Conservation (phyloP, 768 basidiomycete genomes). For the Kockovaella imperatae region DNA sequence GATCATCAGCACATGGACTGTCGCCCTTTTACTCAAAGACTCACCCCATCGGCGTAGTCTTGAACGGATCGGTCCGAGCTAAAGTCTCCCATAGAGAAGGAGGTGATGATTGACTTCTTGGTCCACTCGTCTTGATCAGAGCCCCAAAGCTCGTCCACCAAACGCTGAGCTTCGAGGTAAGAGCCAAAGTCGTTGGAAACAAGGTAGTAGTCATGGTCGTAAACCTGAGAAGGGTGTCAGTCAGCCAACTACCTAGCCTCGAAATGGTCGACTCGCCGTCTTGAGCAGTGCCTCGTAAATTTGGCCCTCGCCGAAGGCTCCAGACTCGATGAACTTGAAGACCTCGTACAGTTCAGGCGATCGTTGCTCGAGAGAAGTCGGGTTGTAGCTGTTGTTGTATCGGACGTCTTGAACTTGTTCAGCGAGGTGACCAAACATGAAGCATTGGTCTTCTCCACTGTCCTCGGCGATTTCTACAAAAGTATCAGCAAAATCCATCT, state of each 20-base stretch:
- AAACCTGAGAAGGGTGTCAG: conserved; percentile 7
- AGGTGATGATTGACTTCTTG: conserved; percentile 54
- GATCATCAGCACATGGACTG: conserved; percentile 2
- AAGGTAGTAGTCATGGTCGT: conserved; percentile 38
- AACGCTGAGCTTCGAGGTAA: conserved; percentile 70
- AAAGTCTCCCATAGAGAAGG: conserved; percentile 83
- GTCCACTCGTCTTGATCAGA: conserved; percentile 74
- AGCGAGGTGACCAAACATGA: conserved; percentile 52
- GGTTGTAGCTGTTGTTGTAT: conserved; percentile 76
- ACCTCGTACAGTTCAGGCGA: conserved; percentile 74
- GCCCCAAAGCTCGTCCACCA: conserved; percentile 82
- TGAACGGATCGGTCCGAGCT: conserved; percentile 87
- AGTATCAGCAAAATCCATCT: neutral
- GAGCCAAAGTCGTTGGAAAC: conserved; percentile 87
- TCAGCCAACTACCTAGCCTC: neutral
- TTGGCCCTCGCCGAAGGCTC: conserved; percentile 62
- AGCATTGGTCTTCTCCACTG: conserved; percentile 84
- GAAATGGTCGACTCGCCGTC: conserved; percentile 3
- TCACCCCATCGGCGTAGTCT: conserved; percentile 66
- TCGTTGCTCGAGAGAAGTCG: conserved; percentile 69
- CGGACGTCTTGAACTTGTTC: conserved; percentile 71
- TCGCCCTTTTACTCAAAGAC: neutral
- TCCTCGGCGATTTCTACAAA: conserved; percentile 84
- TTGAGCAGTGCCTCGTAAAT: conserved; percentile 66
- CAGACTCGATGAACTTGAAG: conserved; percentile 64